These are phyloP conservation scores for Spathaspora hagerdaliae DNA, from an alignment of 805 yeast species.

Conservation along the genomic window DNA sequence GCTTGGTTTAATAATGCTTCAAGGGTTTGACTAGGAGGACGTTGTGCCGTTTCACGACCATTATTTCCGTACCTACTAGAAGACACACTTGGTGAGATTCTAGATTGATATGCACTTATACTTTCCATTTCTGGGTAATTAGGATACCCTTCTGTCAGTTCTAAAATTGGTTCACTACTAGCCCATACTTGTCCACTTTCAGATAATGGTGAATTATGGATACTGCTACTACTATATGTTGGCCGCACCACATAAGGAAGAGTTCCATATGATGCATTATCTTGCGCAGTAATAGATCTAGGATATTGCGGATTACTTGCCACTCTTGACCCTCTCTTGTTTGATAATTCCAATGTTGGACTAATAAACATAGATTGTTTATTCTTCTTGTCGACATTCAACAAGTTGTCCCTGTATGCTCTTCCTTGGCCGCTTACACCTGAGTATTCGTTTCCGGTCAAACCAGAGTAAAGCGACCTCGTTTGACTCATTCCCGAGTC, in stretches of 20 bases:
- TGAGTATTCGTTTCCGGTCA: neutral
- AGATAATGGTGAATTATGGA: neutral
- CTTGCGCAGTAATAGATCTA: neutral
- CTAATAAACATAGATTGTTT: conserved; percentile 49
- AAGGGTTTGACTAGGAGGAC: conserved; percentile 50
- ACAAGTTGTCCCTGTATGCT: conserved; percentile 20
- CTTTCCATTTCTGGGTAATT: neutral
- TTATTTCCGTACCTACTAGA: no score
- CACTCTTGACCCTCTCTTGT: neutral
- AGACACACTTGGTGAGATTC: no score
- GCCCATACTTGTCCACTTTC: neutral
- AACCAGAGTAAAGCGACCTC: neutral
- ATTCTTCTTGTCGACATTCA: conserved; percentile 8
- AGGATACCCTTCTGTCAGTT: neutral
- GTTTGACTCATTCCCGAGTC: neutral
- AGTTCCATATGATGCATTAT: neutral
- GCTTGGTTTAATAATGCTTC: conserved; percentile 38
- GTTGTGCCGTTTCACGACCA: conserved; percentile 5
- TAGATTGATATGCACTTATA: neutral
- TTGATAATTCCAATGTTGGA: conserved; percentile 41
- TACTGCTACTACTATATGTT: neutral
- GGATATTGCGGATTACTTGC: neutral
- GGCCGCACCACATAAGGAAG: neutral
- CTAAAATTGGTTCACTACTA: neutral
- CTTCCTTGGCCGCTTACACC: conserved; percentile 14